A percentile compares a stretch with the other conserved stretches of the same genome.
Conservation (phyloP, 306 rosid genomes). For the Arachis stenosperma region DNA sequence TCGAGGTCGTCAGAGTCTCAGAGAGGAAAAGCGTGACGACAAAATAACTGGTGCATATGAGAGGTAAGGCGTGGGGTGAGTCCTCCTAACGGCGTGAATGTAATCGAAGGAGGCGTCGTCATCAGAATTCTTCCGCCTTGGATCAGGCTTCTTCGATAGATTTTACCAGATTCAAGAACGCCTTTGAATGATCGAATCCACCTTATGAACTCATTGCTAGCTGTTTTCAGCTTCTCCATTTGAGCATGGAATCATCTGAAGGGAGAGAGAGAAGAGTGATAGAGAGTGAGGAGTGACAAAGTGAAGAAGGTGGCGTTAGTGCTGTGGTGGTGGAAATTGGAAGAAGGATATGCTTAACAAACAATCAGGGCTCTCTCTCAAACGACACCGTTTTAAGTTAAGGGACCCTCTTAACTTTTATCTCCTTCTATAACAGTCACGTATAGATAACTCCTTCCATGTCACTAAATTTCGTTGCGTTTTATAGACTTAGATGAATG, state of each 20-base stretch:
- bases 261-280: not conserved
- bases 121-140: conserved; percentile 67
- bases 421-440: too few species aligned
- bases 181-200: conserved; percentile 92
- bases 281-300: not conserved
- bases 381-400: too few species aligned
- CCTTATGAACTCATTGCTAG: conserved; percentile 98
- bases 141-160: conserved; percentile 98
- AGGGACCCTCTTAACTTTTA: too few species aligned
- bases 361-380: too few species aligned
- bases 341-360: too few species aligned
- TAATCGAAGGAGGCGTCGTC: conserved; percentile 93
- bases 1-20: conserved; percentile 88
- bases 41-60: conserved; percentile 88
- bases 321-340: not conserved
- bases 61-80: conserved; percentile 72
- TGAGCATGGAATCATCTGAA: not conserved
- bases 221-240: conserved; percentile 87
- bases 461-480: too few species aligned
- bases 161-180: conserved; percentile 84
- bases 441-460: too few species aligned
- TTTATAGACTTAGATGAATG: too few species aligned
- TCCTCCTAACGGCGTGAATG: conserved; percentile 97
- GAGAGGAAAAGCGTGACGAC: conserved; percentile 83
- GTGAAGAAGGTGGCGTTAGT: too few species aligned